Conservation (phyloP, 768 basidiomycete species). For the Pleurotus pulmonarius region DNA sequence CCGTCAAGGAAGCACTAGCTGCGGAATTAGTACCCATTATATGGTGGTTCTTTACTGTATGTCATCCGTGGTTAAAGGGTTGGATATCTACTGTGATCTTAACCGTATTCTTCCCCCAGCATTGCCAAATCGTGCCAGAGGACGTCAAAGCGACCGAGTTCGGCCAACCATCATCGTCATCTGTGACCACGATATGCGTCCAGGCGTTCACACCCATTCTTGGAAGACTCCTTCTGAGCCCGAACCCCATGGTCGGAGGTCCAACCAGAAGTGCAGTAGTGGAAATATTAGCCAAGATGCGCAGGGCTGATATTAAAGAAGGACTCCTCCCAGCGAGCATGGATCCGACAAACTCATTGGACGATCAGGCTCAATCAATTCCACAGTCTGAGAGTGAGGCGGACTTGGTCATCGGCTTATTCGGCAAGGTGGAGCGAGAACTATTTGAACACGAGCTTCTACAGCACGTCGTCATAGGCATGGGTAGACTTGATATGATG, state of each 20-base stretch:
- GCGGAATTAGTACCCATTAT: slow-evolving; percentile 75
- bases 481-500: slow-evolving; percentile 63
- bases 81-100: background rate
- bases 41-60: slow-evolving; percentile 88
- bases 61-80: slow-evolving; percentile 9
- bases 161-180: slow-evolving; percentile 28
- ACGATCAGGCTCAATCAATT: background rate
- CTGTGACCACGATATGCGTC: slow-evolving; percentile 57
- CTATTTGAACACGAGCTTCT: slow-evolving; percentile 81
- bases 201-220: slow-evolving; percentile 91
- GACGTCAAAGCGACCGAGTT: slow-evolving; percentile 29
- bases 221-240: slow-evolving; percentile 81
- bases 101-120: slow-evolving; percentile 30
- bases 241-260: slow-evolving; percentile 69
- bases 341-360: slow-evolving; percentile 11
- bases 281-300: slow-evolving; percentile 68
- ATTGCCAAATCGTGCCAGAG: slow-evolving; percentile 64
- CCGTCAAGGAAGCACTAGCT: slow-evolving; percentile 85
- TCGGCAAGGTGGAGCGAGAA: slow-evolving; percentile 51
- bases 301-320: slow-evolving; percentile 51
- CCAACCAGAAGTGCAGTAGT: slow-evolving; percentile 75
- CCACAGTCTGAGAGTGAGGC: slow-evolving; percentile 27
- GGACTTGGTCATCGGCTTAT: slow-evolving; percentile 34
- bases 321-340: slow-evolving; percentile 12
- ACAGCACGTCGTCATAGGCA: slow-evolving; percentile 84